Evolutionary conservation across 2,329 filamentous ascomycete genomes (phyloP), one percentile per base, ranked within the genome.

Genomic region (Arthrobotrys entomopaga): DNA sequence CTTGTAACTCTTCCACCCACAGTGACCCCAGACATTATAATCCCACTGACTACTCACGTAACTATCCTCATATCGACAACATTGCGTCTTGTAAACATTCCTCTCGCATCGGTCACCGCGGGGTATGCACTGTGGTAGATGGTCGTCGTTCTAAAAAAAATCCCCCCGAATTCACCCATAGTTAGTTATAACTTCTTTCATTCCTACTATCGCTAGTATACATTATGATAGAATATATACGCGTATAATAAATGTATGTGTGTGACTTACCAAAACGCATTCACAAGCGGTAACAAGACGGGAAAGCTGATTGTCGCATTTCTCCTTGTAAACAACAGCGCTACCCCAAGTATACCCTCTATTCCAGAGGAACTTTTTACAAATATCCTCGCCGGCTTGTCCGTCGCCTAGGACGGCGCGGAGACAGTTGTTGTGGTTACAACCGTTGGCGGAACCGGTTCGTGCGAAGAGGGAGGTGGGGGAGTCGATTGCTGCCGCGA

Each of bases 331-430:
- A 10, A 40, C 29, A 19, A 11, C 24, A 16, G 26, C 40, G 20
- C 40, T 26, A 15, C 52, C 52, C 52, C 52, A 56, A 3, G 15
- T 56, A n/a, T 40, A 56, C n/a, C 52, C 52, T 13, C 52, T 26
- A 16, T 56, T 56, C 52, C 52, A 56, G 19, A 56, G 52, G 52
- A 56, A 56, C 52, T 42, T 56, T 16, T 56, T 56, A 10, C 52
- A 56, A 42, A 56, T 40, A n/a, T 42, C 2, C 7, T 19, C 19
- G 22, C 52, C 52, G 1, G 13, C 19, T 10, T 56, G 1, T 20
- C 22, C 52, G 52, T 42, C 52, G 29, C 52, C 16, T 2, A 42
- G 16, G 3, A 56, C 29, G 52, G 52, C 52, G 16, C 52, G 52
- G 11, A 40, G 38, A 29, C 52, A 56, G 52, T 56, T 56, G 19